Evolutionary conservation across 108 stramenopile species (phyloP), one percentile per base, ranked within the genome.

Genomic region (Schizochytrium sp.): DNA sequence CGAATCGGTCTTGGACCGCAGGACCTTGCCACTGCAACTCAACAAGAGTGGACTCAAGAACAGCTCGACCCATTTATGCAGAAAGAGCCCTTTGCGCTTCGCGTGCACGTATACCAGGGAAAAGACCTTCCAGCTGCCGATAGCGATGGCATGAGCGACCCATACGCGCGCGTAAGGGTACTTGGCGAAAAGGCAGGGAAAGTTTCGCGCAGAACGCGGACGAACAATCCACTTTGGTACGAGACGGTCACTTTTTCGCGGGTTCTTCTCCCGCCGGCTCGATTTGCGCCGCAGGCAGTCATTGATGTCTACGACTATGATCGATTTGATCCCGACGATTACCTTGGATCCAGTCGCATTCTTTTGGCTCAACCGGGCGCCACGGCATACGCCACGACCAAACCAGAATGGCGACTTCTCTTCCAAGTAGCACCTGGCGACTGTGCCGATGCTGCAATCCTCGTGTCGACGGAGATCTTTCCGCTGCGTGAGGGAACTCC

Each of bases 131-230:
- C 94, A 10, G 92, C 94, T 48, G 90, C 92, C 12, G 94, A 95
- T 63, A 60, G 88, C 34, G 93, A 92, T 72, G 94, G 94, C 25
- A 72, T 93, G 23, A 53, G 89, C 57, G 94, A 95, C 89, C 94
- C 94, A 6, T 94, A 93, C 87, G 83, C 94, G 25, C 91, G 90
- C 87, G 60, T 94, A 44, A 90, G 90, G 21, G 87, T 94, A 72
- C n/a, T 63, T 34, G 92, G 93, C 10, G 5, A 92, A 59, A 88
- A 88, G 88, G 29, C 57, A 29, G 34, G 10, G 8, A 53, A 90
- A 59, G 55, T 25, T 12, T 58, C 47, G 28, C 28, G 19, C 18
- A 18, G 48, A 44, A 29, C 87, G 60, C 88, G 72, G 88, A 92
- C 93, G 12, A 72, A 76, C 21, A 83, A 89, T 23, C 94, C 94